Conservation (phyloP, 768 basidiomycete species). For the Leccinum boreale region DNA sequence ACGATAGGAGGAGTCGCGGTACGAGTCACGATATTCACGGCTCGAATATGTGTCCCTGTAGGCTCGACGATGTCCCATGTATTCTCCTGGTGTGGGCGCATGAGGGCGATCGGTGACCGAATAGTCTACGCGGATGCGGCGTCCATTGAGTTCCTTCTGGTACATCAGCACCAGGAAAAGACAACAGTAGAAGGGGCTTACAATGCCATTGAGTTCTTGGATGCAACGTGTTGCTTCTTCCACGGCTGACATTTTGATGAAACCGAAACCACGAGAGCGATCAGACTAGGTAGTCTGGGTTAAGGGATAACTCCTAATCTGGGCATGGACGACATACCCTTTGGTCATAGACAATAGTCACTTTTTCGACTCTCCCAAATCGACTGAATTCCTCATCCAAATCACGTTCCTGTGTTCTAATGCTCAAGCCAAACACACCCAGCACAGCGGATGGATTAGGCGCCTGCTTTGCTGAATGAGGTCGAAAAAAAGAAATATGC, state of each 20-base stretch:
- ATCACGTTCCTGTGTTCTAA: slow-evolving; percentile 90
- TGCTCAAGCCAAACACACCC: slow-evolving; percentile 98
- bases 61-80: slow-evolving; percentile 85
- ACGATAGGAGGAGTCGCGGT: slow-evolving; percentile 39
- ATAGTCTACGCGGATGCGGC: slow-evolving; percentile 95
- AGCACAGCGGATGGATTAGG: slow-evolving; percentile 86
- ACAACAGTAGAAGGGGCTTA: slow-evolving; percentile 37
- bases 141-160: slow-evolving; percentile 84
- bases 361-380: slow-evolving; percentile 89
- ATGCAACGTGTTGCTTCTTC: slow-evolving; percentile 89
- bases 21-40: slow-evolving; percentile 45
- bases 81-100: slow-evolving; percentile 95
- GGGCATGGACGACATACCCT: slow-evolving; percentile 51
- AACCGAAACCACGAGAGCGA: slow-evolving; percentile 96
- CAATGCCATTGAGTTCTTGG: slow-evolving; percentile 87
- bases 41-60: slow-evolving; percentile 44
- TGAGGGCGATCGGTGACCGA: slow-evolving; percentile 93
- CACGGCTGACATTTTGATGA: slow-evolving; percentile 88
- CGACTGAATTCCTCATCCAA: slow-evolving; percentile 91
- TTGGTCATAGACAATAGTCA: slow-evolving; percentile 96
- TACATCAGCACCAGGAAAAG: slow-evolving; percentile 3
- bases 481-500: background rate
- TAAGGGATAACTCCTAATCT: slow-evolving; percentile 13
- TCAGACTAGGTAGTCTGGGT: slow-evolving; percentile 59
- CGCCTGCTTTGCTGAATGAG: slow-evolving; percentile 59